These are phyloP conservation scores for Forsythia viridissima DNA, from an alignment of 257 asterid species.

Conservation along the genomic window DNA sequence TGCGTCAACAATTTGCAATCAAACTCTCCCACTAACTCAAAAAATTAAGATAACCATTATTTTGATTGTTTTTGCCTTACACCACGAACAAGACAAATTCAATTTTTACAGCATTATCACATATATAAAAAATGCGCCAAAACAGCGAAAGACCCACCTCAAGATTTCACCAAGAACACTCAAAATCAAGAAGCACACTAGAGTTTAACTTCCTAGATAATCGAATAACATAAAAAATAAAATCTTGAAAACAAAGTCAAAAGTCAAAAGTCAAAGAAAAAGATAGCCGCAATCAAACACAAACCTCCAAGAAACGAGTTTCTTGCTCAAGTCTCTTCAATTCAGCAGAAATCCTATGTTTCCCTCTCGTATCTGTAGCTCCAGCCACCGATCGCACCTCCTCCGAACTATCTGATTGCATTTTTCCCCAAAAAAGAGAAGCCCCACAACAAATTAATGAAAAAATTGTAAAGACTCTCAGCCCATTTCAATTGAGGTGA, in stretches of 20 bases:
- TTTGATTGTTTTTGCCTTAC: not conserved
- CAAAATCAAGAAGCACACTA: constrained; percentile 7
- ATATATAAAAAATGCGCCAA: constrained; percentile 7
- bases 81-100: not conserved
- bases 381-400: constrained; percentile 56
- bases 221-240: constrained; percentile 1
- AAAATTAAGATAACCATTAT: not conserved
- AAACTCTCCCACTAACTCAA: not conserved
- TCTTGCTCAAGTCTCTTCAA: constrained; percentile 96
- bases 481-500: constrained; percentile 3
- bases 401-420: constrained; percentile 72
- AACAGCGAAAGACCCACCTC: constrained; percentile 1
- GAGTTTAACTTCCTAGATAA: constrained; percentile 17
- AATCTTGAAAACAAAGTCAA: constrained; percentile 8
- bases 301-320: constrained; percentile 85
- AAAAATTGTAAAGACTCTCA: not conserved
- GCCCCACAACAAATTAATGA: constrained; percentile 16
- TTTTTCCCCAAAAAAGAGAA: constrained; percentile 22
- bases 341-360: constrained; percentile 87
- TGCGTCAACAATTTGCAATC: not conserved
- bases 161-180: constrained; percentile 25
- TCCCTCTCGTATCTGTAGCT: constrained; percentile 76
- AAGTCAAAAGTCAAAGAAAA: constrained; percentile 25
- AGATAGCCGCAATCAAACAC: constrained; percentile 5
- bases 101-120: not conserved